Conservation (phyloP, 495 filamentous ascomycete genomes). For the Lasiosphaeris hirsuta region DNA sequence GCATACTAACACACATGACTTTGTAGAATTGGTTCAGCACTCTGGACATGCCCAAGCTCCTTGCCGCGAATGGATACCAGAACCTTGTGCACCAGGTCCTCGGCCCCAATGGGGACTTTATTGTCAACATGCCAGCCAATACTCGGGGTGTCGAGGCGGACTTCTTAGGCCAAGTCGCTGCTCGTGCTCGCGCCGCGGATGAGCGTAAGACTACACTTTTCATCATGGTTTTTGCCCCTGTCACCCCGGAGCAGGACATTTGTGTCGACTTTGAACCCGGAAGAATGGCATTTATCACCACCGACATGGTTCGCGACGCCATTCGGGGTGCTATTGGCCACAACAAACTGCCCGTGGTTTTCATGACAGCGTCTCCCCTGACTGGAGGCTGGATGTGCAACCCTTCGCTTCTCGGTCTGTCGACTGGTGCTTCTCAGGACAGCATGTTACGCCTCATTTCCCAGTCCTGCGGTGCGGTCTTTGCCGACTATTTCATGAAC, state of each 20-base stretch:
- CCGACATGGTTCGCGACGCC: constrained; percentile 9
- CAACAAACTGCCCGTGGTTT: constrained; percentile 9
- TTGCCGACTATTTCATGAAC: constrained; percentile 20
- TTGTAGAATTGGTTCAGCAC: constrained; percentile 34
- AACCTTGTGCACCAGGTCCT: constrained; percentile 7
- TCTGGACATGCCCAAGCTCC: constrained; percentile 16
- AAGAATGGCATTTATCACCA: constrained; percentile 11
- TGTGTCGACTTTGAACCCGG: constrained; percentile 19
- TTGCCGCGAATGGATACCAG: constrained; percentile 7
- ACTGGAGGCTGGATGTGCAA: constrained; percentile 29
- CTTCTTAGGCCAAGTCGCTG: constrained; percentile 17
- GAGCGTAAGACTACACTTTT: constrained; percentile 19
- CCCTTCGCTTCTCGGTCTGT: constrained; percentile 13
- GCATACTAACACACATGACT: no score
- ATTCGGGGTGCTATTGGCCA: constrained; percentile 23
- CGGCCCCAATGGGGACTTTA: constrained; percentile 15
- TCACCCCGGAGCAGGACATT: constrained; percentile 36
- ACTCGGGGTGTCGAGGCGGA: constrained; percentile 12
- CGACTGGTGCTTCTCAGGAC: neutral
- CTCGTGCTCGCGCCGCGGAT: constrained; percentile 19
- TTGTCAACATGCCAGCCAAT: constrained; percentile 20
- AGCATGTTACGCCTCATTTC: constrained; percentile 13
- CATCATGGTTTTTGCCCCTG: constrained; percentile 33
- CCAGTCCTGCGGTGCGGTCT: constrained; percentile 23
- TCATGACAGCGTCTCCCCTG: constrained; percentile 24